Conservation (phyloP, 352 stramenopile species). For the Globisporangium rhizosaccharum region DNA sequence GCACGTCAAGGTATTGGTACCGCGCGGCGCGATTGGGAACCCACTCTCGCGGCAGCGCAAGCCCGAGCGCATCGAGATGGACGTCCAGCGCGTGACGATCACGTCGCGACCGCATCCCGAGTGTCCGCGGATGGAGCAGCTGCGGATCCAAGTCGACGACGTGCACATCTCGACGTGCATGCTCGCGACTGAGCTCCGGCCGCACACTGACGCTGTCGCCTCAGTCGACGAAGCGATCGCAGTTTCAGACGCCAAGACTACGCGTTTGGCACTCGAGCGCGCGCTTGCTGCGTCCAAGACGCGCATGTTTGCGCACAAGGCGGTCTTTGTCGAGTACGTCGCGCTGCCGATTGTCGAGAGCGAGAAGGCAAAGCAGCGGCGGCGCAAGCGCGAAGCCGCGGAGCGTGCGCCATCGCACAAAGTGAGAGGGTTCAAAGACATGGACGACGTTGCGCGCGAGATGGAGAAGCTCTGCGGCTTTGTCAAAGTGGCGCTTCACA, state of each 20-base stretch:
- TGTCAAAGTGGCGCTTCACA: constrained; percentile 27
- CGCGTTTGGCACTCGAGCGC: constrained; percentile 10
- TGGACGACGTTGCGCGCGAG: constrained; percentile 44
- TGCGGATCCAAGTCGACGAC: constrained; percentile 30
- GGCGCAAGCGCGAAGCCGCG: constrained; percentile 3
- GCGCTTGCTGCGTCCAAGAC: constrained; percentile 22
- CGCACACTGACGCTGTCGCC: constrained; percentile 26
- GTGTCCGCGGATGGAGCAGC: constrained; percentile 40
- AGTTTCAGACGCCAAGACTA: constrained; percentile 8
- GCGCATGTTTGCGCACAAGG: constrained; percentile 22
- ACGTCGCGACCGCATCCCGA: constrained; percentile 38
- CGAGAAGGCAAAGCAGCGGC: constrained; percentile 19
- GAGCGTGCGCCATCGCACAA: neutral
- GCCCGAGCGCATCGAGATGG: constrained; percentile 51
- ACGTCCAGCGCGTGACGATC: constrained; percentile 34
- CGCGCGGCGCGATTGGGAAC: constrained; percentile 42
- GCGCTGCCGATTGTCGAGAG: constrained; percentile 29
- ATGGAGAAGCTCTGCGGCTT: constrained; percentile 48
- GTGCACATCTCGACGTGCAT: constrained; percentile 42
- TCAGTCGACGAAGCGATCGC: constrained; percentile 32
- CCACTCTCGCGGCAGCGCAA: constrained; percentile 27
- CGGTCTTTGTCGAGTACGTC: constrained; percentile 46
- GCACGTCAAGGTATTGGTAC: constrained; percentile 34
- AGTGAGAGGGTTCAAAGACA: constrained; percentile 18
- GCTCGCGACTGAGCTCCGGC: constrained; percentile 14